Evolutionary conservation across 2,329 filamentous ascomycete species (phyloP).

Genomic region (Apiospora aurea): DNA sequence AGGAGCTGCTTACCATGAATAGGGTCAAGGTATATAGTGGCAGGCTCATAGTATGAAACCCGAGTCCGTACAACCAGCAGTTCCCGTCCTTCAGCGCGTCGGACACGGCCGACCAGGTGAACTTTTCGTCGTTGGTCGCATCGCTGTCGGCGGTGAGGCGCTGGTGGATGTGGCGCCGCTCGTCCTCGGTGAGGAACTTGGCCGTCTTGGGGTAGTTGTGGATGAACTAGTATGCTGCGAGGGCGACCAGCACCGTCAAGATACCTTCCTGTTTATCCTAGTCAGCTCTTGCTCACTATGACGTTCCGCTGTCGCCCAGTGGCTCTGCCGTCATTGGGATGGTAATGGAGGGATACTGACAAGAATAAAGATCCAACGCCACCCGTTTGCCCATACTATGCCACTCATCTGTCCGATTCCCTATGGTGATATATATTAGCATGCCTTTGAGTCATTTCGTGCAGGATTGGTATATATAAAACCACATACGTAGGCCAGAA

Average conservation of each 20-base stretch:
- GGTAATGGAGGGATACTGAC: no score
- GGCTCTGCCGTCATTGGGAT: no score
- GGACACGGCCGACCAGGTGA: conserved; percentile 71
- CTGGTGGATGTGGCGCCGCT: conserved; percentile 64
- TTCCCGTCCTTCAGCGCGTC: conserved; percentile 72
- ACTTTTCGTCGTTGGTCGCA: conserved; percentile 71
- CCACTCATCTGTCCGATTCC: conserved; percentile 62
- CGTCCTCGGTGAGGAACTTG: conserved; percentile 60
- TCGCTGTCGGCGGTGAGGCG: conserved; percentile 74
- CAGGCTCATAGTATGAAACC: conserved; percentile 76
- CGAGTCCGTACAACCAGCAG: conserved; percentile 75
- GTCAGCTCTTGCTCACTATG: no score
- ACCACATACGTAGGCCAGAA: conserved; percentile 57
- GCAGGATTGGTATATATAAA: no score
- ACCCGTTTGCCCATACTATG: conserved; percentile 58
- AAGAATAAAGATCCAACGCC: conserved; percentile 69
- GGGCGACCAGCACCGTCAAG: conserved; percentile 58
- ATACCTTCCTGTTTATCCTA: conserved; percentile 55
- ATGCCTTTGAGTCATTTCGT: no score
- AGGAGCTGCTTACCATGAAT: conserved; percentile 60
- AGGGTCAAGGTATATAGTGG: conserved; percentile 63
- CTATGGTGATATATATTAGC: conserved; percentile 38
- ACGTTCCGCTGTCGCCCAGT: no score
- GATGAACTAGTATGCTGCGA: conserved; percentile 65
- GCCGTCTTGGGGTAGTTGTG: conserved; percentile 70